phyloP scores from a whole-genome alignment of 176 grass and related monocot species.

The Saccharum officinarum region DNA sequence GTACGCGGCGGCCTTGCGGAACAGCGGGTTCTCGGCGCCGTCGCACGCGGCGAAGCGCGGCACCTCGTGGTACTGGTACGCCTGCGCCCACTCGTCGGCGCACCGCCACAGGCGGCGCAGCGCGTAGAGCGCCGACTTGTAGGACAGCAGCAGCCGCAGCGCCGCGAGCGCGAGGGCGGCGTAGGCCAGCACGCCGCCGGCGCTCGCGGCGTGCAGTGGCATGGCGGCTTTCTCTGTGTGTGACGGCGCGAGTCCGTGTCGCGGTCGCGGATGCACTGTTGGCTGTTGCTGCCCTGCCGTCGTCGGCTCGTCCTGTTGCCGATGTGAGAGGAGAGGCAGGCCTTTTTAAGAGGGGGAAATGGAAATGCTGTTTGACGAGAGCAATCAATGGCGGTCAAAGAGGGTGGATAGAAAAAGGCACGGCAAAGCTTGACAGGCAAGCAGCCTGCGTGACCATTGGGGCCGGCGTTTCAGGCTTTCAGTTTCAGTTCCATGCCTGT shows the following conservation, averaged over 20 bases:
- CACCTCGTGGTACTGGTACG: conserved; percentile 75
- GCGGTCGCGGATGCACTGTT: background rate
- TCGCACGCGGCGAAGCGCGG: conserved; percentile 24
- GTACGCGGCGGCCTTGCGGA: conserved; percentile 47
- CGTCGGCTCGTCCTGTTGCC: background rate
- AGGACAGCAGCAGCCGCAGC: conserved; percentile 60
- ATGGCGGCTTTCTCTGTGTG: background rate
- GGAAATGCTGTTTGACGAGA: background rate
- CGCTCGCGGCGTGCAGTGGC: background rate
- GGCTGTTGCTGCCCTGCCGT: too few relatives aligned
- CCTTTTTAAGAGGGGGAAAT: background rate
- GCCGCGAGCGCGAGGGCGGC: conserved; percentile 30
- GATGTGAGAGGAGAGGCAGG: background rate
- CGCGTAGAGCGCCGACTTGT: conserved; percentile 47
- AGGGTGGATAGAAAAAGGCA: too few relatives aligned
- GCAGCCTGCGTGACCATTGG: too few relatives aligned
- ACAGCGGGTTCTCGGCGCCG: conserved; percentile 49
- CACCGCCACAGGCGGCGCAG: conserved; percentile 56
- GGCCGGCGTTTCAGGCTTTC: too few relatives aligned
- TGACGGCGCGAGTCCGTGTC: background rate
- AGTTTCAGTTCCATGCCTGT: too few relatives aligned
- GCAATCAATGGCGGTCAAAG: too few relatives aligned
- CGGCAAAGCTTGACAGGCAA: too few relatives aligned
- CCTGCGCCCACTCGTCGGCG: conserved; percentile 66
- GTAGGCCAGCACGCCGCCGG: conserved; percentile 14